Base-by-base conservation (phyloP, 2,329 filamentous ascomycete species). In the Fragosphaeria purpurea region DNA sequence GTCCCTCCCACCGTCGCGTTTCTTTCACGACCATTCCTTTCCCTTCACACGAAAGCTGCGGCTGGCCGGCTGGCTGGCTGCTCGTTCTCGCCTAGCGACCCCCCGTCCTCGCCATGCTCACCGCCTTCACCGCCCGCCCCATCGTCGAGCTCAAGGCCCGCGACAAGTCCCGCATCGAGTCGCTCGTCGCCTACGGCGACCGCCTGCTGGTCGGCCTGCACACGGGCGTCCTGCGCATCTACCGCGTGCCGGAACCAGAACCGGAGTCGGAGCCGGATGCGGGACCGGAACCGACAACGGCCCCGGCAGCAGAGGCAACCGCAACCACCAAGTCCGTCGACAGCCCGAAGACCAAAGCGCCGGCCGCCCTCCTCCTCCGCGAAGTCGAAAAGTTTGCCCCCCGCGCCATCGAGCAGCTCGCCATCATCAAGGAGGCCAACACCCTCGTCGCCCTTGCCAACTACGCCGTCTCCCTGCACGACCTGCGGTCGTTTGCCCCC, bases 91-190 rank as follows among this genome's bases (percentile, higher is more conserved):
- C 34, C n/a, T n/a, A n/a, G n/a, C n/a, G n/a, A n/a, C 48, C 33
- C 48, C 12, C 32, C 5, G 67, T 62, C 58, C 58, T 62, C 67
- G 75, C 74, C 69, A 96, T 96, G 93, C 85, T 98, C 70, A 94
- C 91, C 70, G 93, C 93, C 65, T 98, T 98, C 72, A 95, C 86
- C 60, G 90, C 93, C 73, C 86, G 88, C 64, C 87, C 90, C 57
- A 91, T 98, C 67, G 86, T 97, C 76, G 93, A 98, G 86, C 85
- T 98, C 62, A 90, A 86, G 72, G 83, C 83, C 68, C 85, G 88
- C 68, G 91, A 97, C 80, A 96, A 94, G 75, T 94, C 88, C 58
- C 93, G 86, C 75, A 95, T 98, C 70, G 93, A 98, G 71, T 93
- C 88, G 46, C 88, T 98, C 58, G 77, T 97, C 45, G 88, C 91